A percentile compares a stretch with the other conserved stretches of the same genome.
Evolutionary conservation across 495 filamentous ascomycete species (phyloP).

Genomic region (Aspergillus diversus): DNA sequence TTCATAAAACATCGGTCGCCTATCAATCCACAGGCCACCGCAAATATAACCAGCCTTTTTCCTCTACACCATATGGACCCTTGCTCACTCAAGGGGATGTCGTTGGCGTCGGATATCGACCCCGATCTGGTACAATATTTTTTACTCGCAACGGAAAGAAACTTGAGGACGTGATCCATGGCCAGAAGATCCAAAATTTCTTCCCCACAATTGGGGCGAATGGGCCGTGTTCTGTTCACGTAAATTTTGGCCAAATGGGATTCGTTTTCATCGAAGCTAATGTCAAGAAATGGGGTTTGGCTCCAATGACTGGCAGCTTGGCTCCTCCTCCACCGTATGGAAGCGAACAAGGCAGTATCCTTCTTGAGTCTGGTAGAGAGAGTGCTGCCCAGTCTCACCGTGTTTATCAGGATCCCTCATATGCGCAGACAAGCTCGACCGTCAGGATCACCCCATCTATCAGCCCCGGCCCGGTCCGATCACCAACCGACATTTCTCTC

Average conservation of each 20-base stretch:
- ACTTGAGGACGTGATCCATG: slow-evolving; percentile 92
- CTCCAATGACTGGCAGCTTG: slow-evolving; percentile 92
- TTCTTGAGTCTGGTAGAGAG: slow-evolving; percentile 84
- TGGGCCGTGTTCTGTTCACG: slow-evolving; percentile 87
- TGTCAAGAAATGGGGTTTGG: slow-evolving; percentile 98
- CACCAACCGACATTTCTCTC: slow-evolving; percentile 95
- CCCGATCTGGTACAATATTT: slow-evolving; percentile 92
- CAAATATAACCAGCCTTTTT: slow-evolving; percentile 90
- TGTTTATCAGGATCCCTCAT: slow-evolving; percentile 52
- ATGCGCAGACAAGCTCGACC: slow-evolving; percentile 52
- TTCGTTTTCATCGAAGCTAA: slow-evolving; percentile 99
- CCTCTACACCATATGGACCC: slow-evolving; percentile 76
- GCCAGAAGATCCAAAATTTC: slow-evolving; percentile 90
- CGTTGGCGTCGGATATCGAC: slow-evolving; percentile 93
- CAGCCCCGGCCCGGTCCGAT: slow-evolving; percentile 87
- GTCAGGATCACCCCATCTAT: slow-evolving; percentile 69
- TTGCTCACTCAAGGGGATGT: slow-evolving; percentile 90
- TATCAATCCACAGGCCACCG: slow-evolving; percentile 87
- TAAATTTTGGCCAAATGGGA: slow-evolving; percentile 96
- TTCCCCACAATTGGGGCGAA: slow-evolving; percentile 96
- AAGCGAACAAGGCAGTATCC: slow-evolving; percentile 91
- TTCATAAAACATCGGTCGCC: slow-evolving; percentile 87
- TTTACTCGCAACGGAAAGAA: slow-evolving; percentile 98
- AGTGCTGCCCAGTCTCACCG: slow-evolving; percentile 59
- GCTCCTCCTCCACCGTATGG: slow-evolving; percentile 97